Evolutionary conservation across 805 yeast species (phyloP).

Genomic region (Nakazawaea ishiwadae): DNA sequence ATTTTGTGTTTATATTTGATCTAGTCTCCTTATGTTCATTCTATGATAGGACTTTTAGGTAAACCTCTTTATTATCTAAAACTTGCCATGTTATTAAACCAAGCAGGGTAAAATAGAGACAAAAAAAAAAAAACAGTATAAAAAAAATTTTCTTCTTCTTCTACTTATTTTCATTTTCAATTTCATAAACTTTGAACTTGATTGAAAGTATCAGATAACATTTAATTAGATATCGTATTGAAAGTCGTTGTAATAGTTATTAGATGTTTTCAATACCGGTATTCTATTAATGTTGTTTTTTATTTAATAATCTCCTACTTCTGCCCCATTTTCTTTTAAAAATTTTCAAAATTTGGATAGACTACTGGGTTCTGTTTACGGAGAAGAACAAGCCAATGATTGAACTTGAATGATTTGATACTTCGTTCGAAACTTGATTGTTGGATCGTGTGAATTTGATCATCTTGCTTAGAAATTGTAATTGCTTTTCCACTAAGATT

Average conservation of each 20-base stretch:
- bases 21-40: neutral
- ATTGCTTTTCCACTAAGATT: neutral
- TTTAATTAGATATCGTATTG: neutral
- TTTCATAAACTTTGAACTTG: neutral
- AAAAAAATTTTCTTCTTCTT: no score
- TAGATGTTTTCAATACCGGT: neutral
- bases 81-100: no score
- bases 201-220: neutral
- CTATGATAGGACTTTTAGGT: no score
- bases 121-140: no score
- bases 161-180: neutral
- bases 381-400: conserved; percentile 55
- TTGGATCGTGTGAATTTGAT: conserved; percentile 43
- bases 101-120: no score
- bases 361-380: conserved; percentile 54
- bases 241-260: neutral
- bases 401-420: conserved; percentile 36
- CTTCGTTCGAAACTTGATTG: conserved; percentile 33
- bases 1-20: neutral
- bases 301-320: conserved; percentile 44
- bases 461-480: neutral
- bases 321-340: conserved; percentile 50
- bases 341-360: conserved; percentile 30
- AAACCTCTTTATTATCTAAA: no score
- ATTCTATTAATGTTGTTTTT: conserved; percentile 12